These are phyloP conservation scores for Drosera spatulata DNA, from an alignment of 179 eudicot genomes.

Conservation along the genomic window DNA sequence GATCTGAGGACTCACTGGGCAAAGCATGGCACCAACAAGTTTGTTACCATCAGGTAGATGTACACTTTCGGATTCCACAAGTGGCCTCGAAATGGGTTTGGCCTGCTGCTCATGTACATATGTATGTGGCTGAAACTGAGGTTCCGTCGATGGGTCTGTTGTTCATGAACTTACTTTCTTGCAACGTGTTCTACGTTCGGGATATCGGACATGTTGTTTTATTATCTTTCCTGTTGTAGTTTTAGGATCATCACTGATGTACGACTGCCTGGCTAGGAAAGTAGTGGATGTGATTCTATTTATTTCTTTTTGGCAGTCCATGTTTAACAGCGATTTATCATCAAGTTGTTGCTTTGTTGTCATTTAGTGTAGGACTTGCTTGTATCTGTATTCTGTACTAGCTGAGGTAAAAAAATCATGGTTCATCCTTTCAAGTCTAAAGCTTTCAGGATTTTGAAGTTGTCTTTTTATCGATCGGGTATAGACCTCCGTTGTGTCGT, in stretches of 20 bases:
- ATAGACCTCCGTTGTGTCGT: no score
- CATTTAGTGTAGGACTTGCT: no score
- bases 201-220: constrained; percentile 23
- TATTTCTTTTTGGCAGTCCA: constrained; percentile 23
- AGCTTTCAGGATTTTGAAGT: no score
- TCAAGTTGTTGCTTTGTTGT: neutral
- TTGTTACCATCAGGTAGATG: constrained; percentile 74
- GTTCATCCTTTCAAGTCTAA: no score
- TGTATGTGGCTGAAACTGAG: constrained; percentile 25
- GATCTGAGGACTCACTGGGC: constrained; percentile 84
- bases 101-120: constrained; percentile 50
- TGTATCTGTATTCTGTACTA: no score
- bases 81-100: constrained; percentile 15
- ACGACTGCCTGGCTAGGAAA: constrained; percentile 28
- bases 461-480: no score
- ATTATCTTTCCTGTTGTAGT: constrained; percentile 25
- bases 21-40: constrained; percentile 88
- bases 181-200: constrained; percentile 22
- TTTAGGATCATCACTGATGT: constrained; percentile 33
- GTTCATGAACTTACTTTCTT: constrained; percentile 23
- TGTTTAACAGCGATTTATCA: constrained; percentile 19
- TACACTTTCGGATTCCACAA: constrained; percentile 12
- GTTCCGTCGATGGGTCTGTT: constrained; percentile 24
- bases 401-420: no score
- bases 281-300: constrained; percentile 30